A percentile compares a stretch with the other conserved stretches of the same genome.
phyloP scores from a whole-genome alignment of 73 alveolate species.

The Paramecium bursaria region DNA sequence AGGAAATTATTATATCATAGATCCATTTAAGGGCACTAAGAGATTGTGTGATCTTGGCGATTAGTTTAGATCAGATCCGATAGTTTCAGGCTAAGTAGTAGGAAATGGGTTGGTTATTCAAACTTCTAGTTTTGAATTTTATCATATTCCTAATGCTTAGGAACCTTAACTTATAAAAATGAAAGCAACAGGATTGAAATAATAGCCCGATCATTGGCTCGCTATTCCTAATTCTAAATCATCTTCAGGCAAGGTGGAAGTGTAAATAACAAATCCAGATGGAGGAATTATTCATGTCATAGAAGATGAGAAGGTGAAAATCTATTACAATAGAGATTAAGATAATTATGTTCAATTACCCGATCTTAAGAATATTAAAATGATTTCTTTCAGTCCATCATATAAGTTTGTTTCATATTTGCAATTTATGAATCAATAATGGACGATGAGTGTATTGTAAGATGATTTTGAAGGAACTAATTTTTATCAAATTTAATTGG shows the following conservation, averaged over 20 bases:
- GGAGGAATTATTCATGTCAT: constrained; percentile 63
- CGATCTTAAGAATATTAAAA: constrained; percentile 49
- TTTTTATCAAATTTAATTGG: constrained; percentile 17
- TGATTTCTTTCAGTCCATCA: constrained; percentile 51
- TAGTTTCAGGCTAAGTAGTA: constrained; percentile 1
- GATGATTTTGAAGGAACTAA: constrained; percentile 59
- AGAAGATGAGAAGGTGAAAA: constrained; percentile 47
- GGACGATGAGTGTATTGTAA: constrained; percentile 37
- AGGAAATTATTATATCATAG: constrained; percentile 55
- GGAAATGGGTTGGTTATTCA: constrained; percentile 64
- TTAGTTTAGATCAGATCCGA: neutral
- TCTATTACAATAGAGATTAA: constrained; percentile 39
- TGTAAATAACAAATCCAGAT: constrained; percentile 62
- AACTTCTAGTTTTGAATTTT: constrained; percentile 42
- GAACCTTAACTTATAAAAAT: constrained; percentile 47
- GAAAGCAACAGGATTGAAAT: constrained; percentile 36
- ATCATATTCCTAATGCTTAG: constrained; percentile 53
- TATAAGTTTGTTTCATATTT: constrained; percentile 39
- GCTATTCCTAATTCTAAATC: constrained; percentile 52
- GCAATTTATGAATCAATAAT: neutral
- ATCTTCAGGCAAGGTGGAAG: constrained; percentile 52
- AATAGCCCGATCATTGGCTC: constrained; percentile 65
- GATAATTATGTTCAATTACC: constrained; percentile 52
- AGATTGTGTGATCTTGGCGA: constrained; percentile 1
- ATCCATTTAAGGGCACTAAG: constrained; percentile 59